Conservation (phyloP, 257 asterid genomes). For the Paulownia fortunei region DNA sequence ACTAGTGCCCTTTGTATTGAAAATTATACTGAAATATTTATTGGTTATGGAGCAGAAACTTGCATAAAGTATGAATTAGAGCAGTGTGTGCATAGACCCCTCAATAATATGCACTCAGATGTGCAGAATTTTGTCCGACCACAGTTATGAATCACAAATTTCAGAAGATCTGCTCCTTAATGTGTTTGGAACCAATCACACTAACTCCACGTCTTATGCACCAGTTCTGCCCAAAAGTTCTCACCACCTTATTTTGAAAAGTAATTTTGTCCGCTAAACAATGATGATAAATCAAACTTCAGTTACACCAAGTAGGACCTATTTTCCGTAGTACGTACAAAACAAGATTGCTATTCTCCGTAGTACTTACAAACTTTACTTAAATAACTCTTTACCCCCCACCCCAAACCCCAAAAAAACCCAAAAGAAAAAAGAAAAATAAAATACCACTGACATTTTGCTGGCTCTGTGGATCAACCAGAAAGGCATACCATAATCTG, state of each 20-base stretch:
- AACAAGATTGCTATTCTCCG: background rate
- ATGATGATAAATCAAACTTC: background rate
- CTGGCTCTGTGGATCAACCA: background rate
- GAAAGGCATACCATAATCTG: background rate
- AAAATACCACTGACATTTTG: background rate
- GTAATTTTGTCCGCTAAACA: background rate
- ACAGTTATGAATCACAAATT: background rate
- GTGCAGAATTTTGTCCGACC: background rate
- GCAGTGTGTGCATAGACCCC: conserved; percentile 1
- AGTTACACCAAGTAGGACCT: background rate
- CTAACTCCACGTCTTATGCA: background rate
- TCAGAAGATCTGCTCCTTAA: background rate
- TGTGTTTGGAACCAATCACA: background rate
- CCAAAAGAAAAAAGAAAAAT: background rate
- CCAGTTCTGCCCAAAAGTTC: background rate
- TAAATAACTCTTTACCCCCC: background rate
- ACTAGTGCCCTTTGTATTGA: background rate
- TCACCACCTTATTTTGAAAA: background rate
- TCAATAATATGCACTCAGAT: background rate
- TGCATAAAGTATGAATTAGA: background rate
- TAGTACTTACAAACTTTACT: background rate
- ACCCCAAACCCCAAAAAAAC: background rate
- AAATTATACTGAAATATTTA: background rate
- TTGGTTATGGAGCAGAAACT: background rate
- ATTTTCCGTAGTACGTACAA: background rate